Evolutionary conservation across 179 eudicot genomes (phyloP), one percentile per base, ranked within the genome.

Genomic region (Spergularia azorica): DNA sequence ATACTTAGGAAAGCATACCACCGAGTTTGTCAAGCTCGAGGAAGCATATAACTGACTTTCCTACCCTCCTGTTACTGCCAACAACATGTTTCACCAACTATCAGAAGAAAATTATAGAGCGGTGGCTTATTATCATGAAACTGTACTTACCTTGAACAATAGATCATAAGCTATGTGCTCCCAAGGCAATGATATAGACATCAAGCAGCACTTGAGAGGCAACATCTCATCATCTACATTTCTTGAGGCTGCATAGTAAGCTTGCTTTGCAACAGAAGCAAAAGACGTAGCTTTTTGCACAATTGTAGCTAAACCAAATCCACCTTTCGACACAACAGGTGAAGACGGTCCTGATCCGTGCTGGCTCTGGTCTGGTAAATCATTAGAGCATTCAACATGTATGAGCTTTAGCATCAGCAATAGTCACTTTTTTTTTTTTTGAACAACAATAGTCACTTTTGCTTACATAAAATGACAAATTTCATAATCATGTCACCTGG

Each of bases 101-200:
- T 58, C 18, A 17, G 54, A 9, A 68, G 13, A 11, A 17, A 32
- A 20, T 39, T 61, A 50, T 54, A 17, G 51, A 12, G 12, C 4
- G 61, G 10, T 38, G 55, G n/a, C 11, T 38, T 68, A 74, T 66
- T 21, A 58, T 58, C 70, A 55, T 9, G 16, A 52, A 62, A 12
- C 20, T n/a, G 21, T 67, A 36, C 75, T 62, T 67, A 90, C 99
- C 99, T 95, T 95, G 60, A 95, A 93, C 81, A 95, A 78, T 80
- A 94, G 98, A 87, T 95, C 98, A 62, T 87, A 81, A 68, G 93
- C 98, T 62, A 95, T 90, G 79, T 90, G 86, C 80, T 95, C 99
- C 99, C 99, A 95, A 9, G 99, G 98, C 86, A 95, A 79, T 55
- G 98, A 93, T 65, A 95, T 73, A 50, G 99, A 94, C 96, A 95